phyloP scores from a whole-genome alignment of 352 stramenopile species.

The Paralagenidium karlingii region DNA sequence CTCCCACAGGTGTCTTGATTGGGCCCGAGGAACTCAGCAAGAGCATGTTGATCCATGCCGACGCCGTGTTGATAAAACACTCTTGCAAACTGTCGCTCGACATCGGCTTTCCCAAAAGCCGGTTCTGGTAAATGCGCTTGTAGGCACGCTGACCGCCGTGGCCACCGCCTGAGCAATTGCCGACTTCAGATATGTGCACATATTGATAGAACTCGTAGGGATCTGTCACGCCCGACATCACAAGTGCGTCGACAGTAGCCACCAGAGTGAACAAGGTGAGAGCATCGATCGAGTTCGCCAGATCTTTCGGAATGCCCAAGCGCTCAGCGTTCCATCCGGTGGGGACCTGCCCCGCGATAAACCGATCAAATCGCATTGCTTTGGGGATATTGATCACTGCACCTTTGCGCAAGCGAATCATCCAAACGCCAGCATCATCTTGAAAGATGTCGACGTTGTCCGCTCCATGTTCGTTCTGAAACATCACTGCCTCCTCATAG shows the following conservation, averaged over 20 bases:
- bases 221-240: conserved; percentile 66
- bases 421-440: conserved; percentile 45
- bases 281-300: conserved; percentile 67
- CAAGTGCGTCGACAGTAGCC: conserved; percentile 74
- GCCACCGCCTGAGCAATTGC: conserved; percentile 72
- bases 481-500: conserved; percentile 70
- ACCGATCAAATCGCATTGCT: conserved; percentile 69
- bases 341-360: conserved; percentile 81
- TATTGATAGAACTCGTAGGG: conserved; percentile 89
- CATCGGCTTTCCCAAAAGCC: conserved; percentile 51
- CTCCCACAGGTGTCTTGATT: conserved; percentile 82
- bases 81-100: conserved; percentile 74
- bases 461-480: conserved; percentile 62
- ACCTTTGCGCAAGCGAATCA: conserved; percentile 75
- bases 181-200: conserved; percentile 79
- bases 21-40: conserved; percentile 74
- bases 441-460: conserved; percentile 80
- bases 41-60: conserved; percentile 86
- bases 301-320: conserved; percentile 66
- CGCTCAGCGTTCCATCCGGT: conserved; percentile 79
- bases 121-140: conserved; percentile 60
- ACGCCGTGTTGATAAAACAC: conserved; percentile 82
- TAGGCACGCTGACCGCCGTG: conserved; percentile 75
- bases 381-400: conserved; percentile 72
- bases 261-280: conserved; percentile 64